These are phyloP conservation scores for Halenospora varia DNA, from an alignment of 495 filamentous ascomycete species.

Conservation along the genomic window DNA sequence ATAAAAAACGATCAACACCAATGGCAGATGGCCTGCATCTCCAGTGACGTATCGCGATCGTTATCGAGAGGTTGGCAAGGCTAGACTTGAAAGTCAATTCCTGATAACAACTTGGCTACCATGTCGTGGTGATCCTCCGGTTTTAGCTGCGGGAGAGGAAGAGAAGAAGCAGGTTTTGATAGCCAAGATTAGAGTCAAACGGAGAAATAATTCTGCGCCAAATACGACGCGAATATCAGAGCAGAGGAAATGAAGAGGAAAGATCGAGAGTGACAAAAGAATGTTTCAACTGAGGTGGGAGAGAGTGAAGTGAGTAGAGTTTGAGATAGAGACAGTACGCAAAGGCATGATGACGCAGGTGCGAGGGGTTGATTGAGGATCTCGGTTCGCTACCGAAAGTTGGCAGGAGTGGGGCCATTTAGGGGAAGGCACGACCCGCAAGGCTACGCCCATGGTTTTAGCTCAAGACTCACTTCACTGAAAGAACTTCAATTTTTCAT, in stretches of 20 bases:
- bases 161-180: not conserved
- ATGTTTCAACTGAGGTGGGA: not conserved
- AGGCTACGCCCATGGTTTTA: no score
- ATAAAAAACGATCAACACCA: constrained; percentile 13
- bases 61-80: not conserved
- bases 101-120: not conserved
- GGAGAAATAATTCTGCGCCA: not conserved
- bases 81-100: not conserved
- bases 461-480: no score
- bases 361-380: constrained; percentile 5
- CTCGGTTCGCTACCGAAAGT: not conserved
- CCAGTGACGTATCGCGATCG: constrained; percentile 10
- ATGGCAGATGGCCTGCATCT: constrained; percentile 15
- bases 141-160: not conserved
- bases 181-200: no score
- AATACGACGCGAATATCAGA: not conserved
- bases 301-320: not conserved
- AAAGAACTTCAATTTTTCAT: no score
- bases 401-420: not conserved
- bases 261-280: not conserved
- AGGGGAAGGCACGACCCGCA: no score
- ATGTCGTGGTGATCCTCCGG: no score
- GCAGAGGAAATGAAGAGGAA: not conserved
- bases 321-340: not conserved
- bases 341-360: constrained; percentile 8